phyloP scores from a whole-genome alignment of 345 rosid species.

The Populus deltoides region DNA sequence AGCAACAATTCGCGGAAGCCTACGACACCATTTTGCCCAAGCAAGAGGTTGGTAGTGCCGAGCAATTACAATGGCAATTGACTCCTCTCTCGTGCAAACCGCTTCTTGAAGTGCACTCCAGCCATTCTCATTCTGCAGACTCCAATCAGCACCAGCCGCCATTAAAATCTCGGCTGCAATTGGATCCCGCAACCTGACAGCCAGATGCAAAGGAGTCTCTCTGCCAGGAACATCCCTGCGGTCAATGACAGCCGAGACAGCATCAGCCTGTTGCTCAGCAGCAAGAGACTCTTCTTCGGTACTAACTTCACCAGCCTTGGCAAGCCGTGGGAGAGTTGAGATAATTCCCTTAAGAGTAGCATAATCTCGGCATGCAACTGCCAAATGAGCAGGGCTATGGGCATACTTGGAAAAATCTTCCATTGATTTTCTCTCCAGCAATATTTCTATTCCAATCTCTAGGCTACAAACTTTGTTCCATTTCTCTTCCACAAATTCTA shows the following conservation, averaged over 20 bases:
- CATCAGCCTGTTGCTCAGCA: conserved; percentile 71
- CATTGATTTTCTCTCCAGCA: conserved; percentile 36
- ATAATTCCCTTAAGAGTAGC: conserved; percentile 59
- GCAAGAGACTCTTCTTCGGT: conserved; percentile 73
- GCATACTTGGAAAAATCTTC: conserved; percentile 69
- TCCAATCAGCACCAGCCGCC: conserved; percentile 98
- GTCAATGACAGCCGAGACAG: conserved; percentile 70
- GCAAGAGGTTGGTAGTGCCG: conserved; percentile 96
- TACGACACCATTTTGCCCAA: conserved; percentile 99
- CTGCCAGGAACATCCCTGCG: conserved; percentile 90
- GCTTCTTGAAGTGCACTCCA: conserved; percentile 99
- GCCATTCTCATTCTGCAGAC: conserved; percentile 96
- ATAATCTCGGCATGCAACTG: conserved; percentile 75
- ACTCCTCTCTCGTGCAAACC: conserved; percentile 93
- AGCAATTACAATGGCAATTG: conserved; percentile 84
- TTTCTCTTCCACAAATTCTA: conserved; percentile 4
- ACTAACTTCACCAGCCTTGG: conserved; percentile 80
- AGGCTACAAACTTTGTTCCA: conserved; percentile 27
- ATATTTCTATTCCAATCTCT: conserved; percentile 6
- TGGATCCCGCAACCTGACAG: conserved; percentile 80
- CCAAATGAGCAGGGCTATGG: conserved; percentile 88
- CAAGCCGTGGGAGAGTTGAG: conserved; percentile 61
- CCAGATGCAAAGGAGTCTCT: conserved; percentile 96
- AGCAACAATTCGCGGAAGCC: conserved; percentile 86
- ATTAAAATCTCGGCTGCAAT: conserved; percentile 80